Evolutionary conservation across 257 asterid species (phyloP).

Genomic region (Solanum tarijense): DNA sequence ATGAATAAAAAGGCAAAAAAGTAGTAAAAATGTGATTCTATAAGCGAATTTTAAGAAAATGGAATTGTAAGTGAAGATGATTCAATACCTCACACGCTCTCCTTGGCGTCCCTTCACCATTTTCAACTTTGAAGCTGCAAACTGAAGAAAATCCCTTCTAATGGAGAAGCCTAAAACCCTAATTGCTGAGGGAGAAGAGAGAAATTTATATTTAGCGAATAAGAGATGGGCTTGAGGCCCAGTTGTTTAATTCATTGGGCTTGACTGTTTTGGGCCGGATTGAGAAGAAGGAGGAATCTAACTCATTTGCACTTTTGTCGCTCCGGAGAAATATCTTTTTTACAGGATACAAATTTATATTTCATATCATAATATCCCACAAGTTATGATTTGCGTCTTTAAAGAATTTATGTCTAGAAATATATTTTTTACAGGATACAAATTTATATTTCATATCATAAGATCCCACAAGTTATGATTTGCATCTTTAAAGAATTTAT

Average conservation of each 20-base stretch:
- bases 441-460: background rate
- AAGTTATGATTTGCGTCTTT: background rate
- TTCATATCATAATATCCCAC: too few species aligned
- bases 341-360: too few species aligned
- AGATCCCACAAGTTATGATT: background rate
- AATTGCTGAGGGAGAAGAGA: background rate
- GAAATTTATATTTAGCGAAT: background rate
- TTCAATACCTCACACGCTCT: slow-evolving; percentile 48
- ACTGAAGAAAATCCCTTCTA: background rate
- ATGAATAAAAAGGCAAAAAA: background rate
- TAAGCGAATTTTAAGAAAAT: background rate
- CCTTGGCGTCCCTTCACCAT: slow-evolving; percentile 74
- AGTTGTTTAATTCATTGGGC: background rate
- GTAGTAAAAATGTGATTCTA: background rate
- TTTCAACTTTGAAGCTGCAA: background rate
- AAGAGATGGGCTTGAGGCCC: background rate
- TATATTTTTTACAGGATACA: background rate
- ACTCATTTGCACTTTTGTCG: background rate
- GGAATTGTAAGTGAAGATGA: background rate
- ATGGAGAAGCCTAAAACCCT: background rate
- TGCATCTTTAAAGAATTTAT: background rate
- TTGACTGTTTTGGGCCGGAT: background rate
- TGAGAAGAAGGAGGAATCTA: background rate
- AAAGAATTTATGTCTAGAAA: background rate
- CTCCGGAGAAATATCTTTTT: background rate